These are phyloP conservation scores for Heterococcus sp. DNA, from an alignment of 108 stramenopile genomes.

Conservation along the genomic window DNA sequence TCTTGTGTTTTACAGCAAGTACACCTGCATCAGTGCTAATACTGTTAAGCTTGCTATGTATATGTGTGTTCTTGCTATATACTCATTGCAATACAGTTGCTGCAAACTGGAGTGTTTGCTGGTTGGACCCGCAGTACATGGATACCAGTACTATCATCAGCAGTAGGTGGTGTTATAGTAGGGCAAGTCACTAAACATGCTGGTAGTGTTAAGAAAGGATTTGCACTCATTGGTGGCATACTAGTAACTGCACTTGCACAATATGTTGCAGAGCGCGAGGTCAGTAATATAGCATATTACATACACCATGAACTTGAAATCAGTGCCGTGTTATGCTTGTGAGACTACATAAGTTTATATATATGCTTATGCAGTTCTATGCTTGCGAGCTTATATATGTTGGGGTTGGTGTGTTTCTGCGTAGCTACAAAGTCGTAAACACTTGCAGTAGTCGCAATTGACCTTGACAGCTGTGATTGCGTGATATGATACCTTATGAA, in stretches of 20 bases:
- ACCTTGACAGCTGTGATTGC: not conserved
- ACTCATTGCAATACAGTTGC: no score
- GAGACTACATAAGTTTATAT: not conserved
- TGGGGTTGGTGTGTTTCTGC: not conserved
- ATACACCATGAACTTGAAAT: not conserved
- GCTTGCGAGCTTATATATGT: not conserved
- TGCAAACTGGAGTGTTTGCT: no score
- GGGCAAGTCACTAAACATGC: constrained; percentile 60
- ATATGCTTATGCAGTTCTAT: no score
- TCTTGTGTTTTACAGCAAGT: no score
- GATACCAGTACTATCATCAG: constrained; percentile 78
- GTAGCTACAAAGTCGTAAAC: not conserved
- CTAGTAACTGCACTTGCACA: constrained; percentile 30
- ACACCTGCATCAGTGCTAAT: no score
- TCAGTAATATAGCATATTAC: constrained; percentile 15
- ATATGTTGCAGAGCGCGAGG: constrained; percentile 5
- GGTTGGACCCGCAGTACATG: constrained; percentile 70
- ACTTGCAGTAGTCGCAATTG: not conserved
- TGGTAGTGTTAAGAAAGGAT: constrained; percentile 41
- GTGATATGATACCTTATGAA: not conserved
- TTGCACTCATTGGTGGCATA: constrained; percentile 37
- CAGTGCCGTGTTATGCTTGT: not conserved
- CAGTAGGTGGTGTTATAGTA: constrained; percentile 83
- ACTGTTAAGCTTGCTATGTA: no score
- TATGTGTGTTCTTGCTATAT: no score